Base-by-base conservation (phyloP, 2,329 filamentous ascomycete genomes). In the Coniochaeta pulveracea region DNA sequence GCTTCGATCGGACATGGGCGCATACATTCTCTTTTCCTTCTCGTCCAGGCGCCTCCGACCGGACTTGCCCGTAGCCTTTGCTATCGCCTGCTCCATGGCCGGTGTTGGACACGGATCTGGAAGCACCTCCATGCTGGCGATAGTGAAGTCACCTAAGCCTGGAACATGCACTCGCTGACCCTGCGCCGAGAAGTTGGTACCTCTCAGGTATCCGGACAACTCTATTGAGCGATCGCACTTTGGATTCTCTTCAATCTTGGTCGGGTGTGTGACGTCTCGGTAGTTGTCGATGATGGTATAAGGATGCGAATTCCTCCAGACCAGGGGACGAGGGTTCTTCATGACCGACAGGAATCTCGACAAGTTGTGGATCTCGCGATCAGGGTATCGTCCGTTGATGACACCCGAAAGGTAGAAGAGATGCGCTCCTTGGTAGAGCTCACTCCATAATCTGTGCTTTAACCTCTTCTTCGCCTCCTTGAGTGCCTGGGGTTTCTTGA, bases 1-100 rank as follows among this genome's bases (percentile, higher is more conserved):
- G 43, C 88, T 93, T 21, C 94, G 86, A 57, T 98, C 91, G 17
- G 88, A 94, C 89, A 98, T 96, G 21, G 91, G 93, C 3, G 91
- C 93, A 56, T 95, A 93, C 5, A 98, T 63, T 46, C 93, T 76
- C 61, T 95, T 95, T 52, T 98, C 89, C 59, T 96, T 98, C 52
- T 98, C 91, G 19, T 93, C 91, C 10, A 98, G 61, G 36, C 88
- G 72, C 48, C 80, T 76, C 42, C 86, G 69, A 25, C 79, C 80
- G 21, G 78, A 78, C 56, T 93, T 94, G 3, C 89, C 89, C 0
- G 79, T 78, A 2, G 76, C 74, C 52, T 93, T 94, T 24, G 85
- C 84, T 25, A 88, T 62, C 6, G 84, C 85, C 55, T 91, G 84
- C 47, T 94, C 82, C 67, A 93, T 86, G 35, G 76, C 80, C 2